Base-by-base conservation (phyloP, 2,329 filamentous ascomycete species). In the Eutypa lata region DNA sequence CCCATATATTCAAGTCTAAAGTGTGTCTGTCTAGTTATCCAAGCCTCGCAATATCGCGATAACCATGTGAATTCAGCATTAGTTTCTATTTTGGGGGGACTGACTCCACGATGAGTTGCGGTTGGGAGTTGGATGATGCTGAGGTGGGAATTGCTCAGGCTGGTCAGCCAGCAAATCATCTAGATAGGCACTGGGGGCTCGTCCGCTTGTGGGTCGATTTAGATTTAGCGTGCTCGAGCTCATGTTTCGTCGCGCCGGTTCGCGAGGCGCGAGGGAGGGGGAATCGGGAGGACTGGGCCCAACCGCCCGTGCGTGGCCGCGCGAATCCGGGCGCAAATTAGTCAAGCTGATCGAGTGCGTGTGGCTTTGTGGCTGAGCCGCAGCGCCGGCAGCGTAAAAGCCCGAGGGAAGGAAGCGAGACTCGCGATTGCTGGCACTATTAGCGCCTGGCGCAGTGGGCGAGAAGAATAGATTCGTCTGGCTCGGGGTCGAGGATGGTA, bases 131-230 rank as follows among this genome's bases (percentile, higher is more conserved):
- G 35, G 35, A 48, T 61, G 60, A 51, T 59, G 53, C 43, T 54
- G 57, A 2, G 78, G 75, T 11, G 80, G 79, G 50, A 82, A 74
- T 58, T 73, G 69, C 37, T 74, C 73, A 6, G 78, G 76, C 64
- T 91, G 87, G 57, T 89, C 89, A 65, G 91, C 90, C 56, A 97
- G 87, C 48, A 97, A 72, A 68, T 97, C 91, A 54, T 97, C 92
- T 38, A 97, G 77, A 68, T 91, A 96, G 18, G 91, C 90, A 68
- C 90, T 96, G 0, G 93, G 93, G 16, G 91, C 88, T 53, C 92
- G 80, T 52, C 85, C 84, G 50, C 84, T 87, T 14, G 84, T 78
- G 3, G 87, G 80, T 52, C 82, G 78, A 57, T 80, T 83, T 53
- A 88, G 77, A 61, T 85, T 88, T 57, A 92, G 66, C 4, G 84